phyloP scores from a whole-genome alignment of 805 yeast genomes.

The Candida endomychidarum region DNA sequence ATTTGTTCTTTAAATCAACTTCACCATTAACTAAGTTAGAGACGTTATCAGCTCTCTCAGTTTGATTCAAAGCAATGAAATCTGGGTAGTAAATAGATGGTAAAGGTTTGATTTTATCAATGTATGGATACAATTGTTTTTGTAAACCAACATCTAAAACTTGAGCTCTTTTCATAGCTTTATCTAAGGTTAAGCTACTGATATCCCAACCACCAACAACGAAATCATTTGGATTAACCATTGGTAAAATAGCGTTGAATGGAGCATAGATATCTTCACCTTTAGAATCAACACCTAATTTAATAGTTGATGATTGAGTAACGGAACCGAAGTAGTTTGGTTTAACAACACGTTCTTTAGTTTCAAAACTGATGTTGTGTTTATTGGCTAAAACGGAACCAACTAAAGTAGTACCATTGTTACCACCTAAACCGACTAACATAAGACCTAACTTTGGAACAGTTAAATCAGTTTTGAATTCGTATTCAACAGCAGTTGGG shows the following conservation, averaged over 20 bases:
- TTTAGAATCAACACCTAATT: slow-evolving; percentile 76
- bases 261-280: slow-evolving; percentile 93
- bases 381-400: slow-evolving; percentile 86
- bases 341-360: slow-evolving; percentile 70
- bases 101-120: slow-evolving; percentile 66
- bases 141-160: slow-evolving; percentile 87
- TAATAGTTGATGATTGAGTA: slow-evolving; percentile 87
- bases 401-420: slow-evolving; percentile 89
- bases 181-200: slow-evolving; percentile 63
- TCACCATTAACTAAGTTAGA: slow-evolving; percentile 57
- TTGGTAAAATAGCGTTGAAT: slow-evolving; percentile 83
- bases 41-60: slow-evolving; percentile 86
- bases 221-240: slow-evolving; percentile 87
- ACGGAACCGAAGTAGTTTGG: slow-evolving; percentile 93
- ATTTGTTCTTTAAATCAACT: slow-evolving; percentile 60
- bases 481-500: slow-evolving; percentile 70
- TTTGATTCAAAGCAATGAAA: slow-evolving; percentile 93
- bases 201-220: slow-evolving; percentile 96
- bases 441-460: slow-evolving; percentile 85
- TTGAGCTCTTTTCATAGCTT: slow-evolving; percentile 81
- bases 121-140: slow-evolving; percentile 62
- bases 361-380: slow-evolving; percentile 71
- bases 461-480: slow-evolving; percentile 80
- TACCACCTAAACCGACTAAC: slow-evolving; percentile 95
- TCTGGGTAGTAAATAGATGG: slow-evolving; percentile 93